These are phyloP conservation scores for Climacium dendroides DNA, from an alignment of 225 moss, liverwort and hornwort species.

Conservation along the genomic window DNA sequence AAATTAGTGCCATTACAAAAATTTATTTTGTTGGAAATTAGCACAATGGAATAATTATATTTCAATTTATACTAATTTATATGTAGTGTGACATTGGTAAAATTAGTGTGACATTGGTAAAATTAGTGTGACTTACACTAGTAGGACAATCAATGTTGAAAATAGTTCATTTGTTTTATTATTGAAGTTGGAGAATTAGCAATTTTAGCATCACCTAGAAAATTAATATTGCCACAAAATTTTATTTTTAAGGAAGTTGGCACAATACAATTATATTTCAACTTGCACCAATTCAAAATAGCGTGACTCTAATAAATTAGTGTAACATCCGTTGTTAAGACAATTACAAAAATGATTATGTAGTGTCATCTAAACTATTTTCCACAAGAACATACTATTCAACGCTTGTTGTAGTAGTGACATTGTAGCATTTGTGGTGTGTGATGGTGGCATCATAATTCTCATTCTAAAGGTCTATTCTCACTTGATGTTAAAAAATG, in stretches of 20 bases:
- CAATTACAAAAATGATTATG: not conserved
- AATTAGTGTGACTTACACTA: not conserved
- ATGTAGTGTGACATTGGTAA: not conserved
- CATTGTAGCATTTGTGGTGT: accelerated
- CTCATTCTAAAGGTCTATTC: too few species aligned
- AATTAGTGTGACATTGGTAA: not conserved
- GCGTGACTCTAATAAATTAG: not conserved
- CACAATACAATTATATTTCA: too few species aligned
- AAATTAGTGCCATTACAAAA: not conserved
- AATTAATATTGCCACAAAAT: not conserved
- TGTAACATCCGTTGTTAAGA: accelerated
- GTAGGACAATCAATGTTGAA: accelerated
- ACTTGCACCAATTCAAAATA: not conserved
- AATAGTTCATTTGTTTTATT: not conserved
- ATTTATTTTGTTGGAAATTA: not conserved
- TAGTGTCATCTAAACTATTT: not conserved
- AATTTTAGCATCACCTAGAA: too few species aligned
- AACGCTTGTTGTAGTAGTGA: accelerated
- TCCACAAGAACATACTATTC: too few species aligned
- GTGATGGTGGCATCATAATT: too few species aligned
- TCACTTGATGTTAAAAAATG: too few species aligned
- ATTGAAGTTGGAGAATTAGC: not conserved
- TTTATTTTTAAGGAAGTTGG: not conserved
- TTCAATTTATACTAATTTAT: not conserved
- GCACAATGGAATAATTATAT: accelerated